Evolutionary conservation across 2,329 filamentous ascomycete genomes (phyloP).

Genomic region (Alternaria alternata): DNA sequence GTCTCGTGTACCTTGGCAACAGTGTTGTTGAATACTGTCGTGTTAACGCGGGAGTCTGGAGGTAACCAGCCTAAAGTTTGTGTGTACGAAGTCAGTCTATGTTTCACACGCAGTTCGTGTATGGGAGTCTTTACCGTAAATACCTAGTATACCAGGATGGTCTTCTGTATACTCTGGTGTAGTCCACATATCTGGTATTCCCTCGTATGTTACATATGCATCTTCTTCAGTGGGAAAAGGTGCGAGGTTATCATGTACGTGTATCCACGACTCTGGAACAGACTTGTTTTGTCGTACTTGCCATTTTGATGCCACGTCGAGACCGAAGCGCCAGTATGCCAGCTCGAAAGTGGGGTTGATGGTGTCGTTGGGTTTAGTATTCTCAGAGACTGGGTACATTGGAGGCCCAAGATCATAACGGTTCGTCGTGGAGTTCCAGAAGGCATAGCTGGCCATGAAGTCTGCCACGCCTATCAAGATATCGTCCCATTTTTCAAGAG

Average conservation of each 20-base stretch:
- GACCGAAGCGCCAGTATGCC: slow-evolving; percentile 69
- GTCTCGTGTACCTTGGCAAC: slow-evolving; percentile 40
- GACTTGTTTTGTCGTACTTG: slow-evolving; percentile 57
- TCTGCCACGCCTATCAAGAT: slow-evolving; percentile 63
- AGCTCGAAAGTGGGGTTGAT: slow-evolving; percentile 67
- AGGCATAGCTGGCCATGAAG: slow-evolving; percentile 68
- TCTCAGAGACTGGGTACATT: slow-evolving; percentile 64
- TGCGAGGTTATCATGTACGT: slow-evolving; percentile 62
- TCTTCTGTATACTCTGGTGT: slow-evolving; percentile 39
- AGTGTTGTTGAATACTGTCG: slow-evolving; percentile 41
- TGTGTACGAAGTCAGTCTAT: background rate
- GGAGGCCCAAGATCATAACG: slow-evolving; percentile 64
- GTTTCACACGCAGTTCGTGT: background rate
- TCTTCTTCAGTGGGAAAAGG: slow-evolving; percentile 60
- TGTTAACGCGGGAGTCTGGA: slow-evolving; percentile 38
- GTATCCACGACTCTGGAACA: slow-evolving; percentile 57
- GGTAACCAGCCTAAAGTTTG: slow-evolving; percentile 35
- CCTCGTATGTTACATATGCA: slow-evolving; percentile 65
- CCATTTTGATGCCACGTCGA: slow-evolving; percentile 64
- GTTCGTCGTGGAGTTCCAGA: slow-evolving; percentile 60
- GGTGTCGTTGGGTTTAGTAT: slow-evolving; percentile 65
- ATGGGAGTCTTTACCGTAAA: slow-evolving; percentile 24
- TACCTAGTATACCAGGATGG: slow-evolving; percentile 42
- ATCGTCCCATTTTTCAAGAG: slow-evolving; percentile 62
- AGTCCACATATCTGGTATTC: slow-evolving; percentile 51